These are phyloP conservation scores for Pyrenochaeta sp. DNA, from an alignment of 2,329 filamentous ascomycete species.

Conservation along the genomic window DNA sequence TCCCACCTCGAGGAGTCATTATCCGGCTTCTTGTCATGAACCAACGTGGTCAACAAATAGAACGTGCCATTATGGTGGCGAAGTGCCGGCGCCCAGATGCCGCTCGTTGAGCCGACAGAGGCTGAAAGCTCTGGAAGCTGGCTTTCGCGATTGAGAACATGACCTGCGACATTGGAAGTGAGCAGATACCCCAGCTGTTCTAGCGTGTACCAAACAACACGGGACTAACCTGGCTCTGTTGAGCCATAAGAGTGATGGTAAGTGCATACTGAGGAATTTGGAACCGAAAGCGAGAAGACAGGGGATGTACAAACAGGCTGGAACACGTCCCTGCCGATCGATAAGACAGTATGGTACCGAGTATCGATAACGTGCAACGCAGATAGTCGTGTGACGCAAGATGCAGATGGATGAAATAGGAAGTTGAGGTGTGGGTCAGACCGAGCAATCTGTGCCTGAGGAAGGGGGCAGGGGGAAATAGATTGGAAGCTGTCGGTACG, in stretches of 20 bases:
- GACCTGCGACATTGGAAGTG: slow-evolving; percentile 20
- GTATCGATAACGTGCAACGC: background rate
- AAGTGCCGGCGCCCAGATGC: slow-evolving; percentile 53
- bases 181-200: background rate
- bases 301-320: slow-evolving; percentile 3
- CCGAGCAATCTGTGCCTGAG: slow-evolving; percentile 1
- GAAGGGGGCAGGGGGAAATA: background rate
- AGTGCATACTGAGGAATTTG: background rate
- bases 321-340: slow-evolving; percentile 14
- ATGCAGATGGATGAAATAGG: background rate
- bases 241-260: background rate
- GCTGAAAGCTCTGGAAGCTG: slow-evolving; percentile 49
- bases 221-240: slow-evolving; percentile 1
- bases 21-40: slow-evolving; percentile 35
- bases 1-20: slow-evolving; percentile 47
- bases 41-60: slow-evolving; percentile 50
- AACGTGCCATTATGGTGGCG: slow-evolving; percentile 51
- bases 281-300: slow-evolving; percentile 13
- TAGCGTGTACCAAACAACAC: background rate
- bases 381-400: slow-evolving; percentile 4
- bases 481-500: background rate
- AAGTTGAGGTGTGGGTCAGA: background rate
- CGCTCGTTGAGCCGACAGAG: slow-evolving; percentile 45
- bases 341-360: slow-evolving; percentile 5
- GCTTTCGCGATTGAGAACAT: slow-evolving; percentile 44